Percentiles rank a stretch among this genome's conserved stretches.
phyloP scores from a whole-genome alignment of 1,139 yeast genomes.

The Debaryomyces udenii region DNA sequence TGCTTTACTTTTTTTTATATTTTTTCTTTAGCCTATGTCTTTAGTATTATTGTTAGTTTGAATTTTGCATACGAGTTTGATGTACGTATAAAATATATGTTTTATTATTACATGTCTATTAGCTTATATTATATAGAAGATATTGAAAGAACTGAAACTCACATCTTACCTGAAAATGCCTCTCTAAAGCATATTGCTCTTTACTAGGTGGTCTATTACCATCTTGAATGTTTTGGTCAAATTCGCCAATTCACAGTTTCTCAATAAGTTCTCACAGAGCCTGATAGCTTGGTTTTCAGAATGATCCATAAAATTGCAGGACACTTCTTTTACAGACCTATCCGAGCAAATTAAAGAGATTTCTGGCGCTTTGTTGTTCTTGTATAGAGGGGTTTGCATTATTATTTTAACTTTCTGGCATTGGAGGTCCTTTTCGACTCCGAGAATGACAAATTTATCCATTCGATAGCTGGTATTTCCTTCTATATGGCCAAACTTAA shows the following conservation, averaged over 20 bases:
- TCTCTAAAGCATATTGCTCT: slow-evolving; percentile 15
- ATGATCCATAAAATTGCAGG: slow-evolving; percentile 10
- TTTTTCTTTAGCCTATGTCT: slow-evolving; percentile 1
- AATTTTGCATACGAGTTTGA: slow-evolving; percentile 8
- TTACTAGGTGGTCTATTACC: slow-evolving; percentile 17
- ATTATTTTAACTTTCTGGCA: slow-evolving; percentile 25
- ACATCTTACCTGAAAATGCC: slow-evolving; percentile 9
- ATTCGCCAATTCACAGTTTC: slow-evolving; percentile 21
- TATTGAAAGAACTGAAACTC: slow-evolving; percentile 2
- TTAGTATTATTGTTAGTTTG: slow-evolving; percentile 3
- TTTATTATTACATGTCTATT: slow-evolving; percentile 9
- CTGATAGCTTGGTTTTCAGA: slow-evolving; percentile 11
- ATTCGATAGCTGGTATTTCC: background rate
- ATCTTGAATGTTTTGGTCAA: slow-evolving; percentile 22
- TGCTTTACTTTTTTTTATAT: slow-evolving; percentile 1
- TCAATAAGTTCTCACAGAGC: slow-evolving; percentile 21
- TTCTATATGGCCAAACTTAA: slow-evolving; percentile 18
- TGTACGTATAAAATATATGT: slow-evolving; percentile 8
- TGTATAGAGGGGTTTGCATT: slow-evolving; percentile 5
- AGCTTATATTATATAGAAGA: slow-evolving; percentile 1
- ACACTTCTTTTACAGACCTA: slow-evolving; percentile 19
- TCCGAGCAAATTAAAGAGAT: slow-evolving; percentile 25
- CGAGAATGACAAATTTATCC: slow-evolving; percentile 14
- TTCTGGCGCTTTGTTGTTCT: slow-evolving; percentile 11
- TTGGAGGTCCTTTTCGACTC: slow-evolving; percentile 28